Evolutionary conservation across 2,329 filamentous ascomycete genomes (phyloP).

Genomic region (Fusarium bactridioides): DNA sequence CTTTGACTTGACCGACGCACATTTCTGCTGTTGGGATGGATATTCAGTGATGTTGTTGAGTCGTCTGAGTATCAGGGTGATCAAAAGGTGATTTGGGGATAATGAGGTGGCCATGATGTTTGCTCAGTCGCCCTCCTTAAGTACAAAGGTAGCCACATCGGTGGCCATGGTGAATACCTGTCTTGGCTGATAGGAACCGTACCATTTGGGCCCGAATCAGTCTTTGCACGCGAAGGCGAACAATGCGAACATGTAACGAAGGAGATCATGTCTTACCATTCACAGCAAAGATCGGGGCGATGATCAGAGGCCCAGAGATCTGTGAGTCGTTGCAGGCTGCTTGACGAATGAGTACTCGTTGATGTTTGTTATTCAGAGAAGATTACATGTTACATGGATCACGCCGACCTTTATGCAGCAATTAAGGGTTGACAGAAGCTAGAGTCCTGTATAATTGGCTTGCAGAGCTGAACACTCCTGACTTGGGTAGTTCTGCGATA

Average conservation of each 20-base stretch:
- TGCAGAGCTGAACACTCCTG: too few relatives aligned
- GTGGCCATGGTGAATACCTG: fast-evolving
- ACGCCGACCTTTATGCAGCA: too few relatives aligned
- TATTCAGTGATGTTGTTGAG: background rate
- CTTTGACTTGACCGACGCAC: background rate
- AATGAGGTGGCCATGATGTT: fast-evolving
- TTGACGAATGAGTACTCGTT: background rate
- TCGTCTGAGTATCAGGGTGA: too few relatives aligned
- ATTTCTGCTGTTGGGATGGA: background rate
- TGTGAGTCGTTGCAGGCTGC: fast-evolving
- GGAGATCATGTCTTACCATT: fast-evolving
- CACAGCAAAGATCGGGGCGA: fast-evolving
- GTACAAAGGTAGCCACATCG: background rate
- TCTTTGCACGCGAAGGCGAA: background rate
- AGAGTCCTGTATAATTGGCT: too few relatives aligned
- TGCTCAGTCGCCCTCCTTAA: background rate
- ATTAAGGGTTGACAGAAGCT: too few relatives aligned
- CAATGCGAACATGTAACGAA: fast-evolving
- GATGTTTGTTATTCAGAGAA: background rate
- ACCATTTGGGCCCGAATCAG: fast-evolving
- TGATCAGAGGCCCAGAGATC: background rate
- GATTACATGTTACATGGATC: too few relatives aligned
- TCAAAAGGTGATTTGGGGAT: fast-evolving
- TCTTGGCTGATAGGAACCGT: fast-evolving
- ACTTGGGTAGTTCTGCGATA: too few relatives aligned